Evolutionary conservation across 495 filamentous ascomycete species (phyloP).

Genomic region (Usnea hakonensis): DNA sequence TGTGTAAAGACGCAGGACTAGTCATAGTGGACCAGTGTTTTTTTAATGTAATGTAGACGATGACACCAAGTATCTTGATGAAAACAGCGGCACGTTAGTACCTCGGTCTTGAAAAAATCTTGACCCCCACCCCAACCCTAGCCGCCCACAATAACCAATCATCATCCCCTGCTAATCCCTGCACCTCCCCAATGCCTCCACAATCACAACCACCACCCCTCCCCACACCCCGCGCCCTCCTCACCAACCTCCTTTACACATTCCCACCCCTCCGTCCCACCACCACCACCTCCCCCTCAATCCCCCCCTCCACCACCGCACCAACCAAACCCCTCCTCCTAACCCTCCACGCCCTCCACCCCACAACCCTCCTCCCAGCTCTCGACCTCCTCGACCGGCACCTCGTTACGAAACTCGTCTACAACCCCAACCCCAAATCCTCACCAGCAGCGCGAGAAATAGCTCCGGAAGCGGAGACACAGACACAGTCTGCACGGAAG

Average conservation of each 20-base stretch:
- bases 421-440: conserved; percentile 1
- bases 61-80: no score
- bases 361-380: conserved; percentile 57
- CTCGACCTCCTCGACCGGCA: conserved; percentile 74
- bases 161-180: neutral
- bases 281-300: conserved; percentile 1
- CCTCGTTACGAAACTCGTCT: conserved; percentile 45
- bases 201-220: neutral
- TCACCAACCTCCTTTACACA: neutral
- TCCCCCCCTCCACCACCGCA: conserved; percentile 24
- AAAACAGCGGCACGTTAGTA: no score
- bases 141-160: neutral
- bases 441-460: neutral
- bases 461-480: no score
- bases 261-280: no score
- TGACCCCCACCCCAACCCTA: no score
- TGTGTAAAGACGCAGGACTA: no score
- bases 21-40: no score
- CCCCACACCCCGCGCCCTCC: conserved; percentile 5
- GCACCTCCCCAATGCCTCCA: neutral
- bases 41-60: no score
- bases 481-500: no score
- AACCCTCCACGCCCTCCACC: conserved; percentile 49
- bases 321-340: conserved; percentile 38
- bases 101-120: no score